Evolutionary conservation across 1,284 basidiomycete genomes (phyloP), one percentile per base, ranked within the genome.

Genomic region (Microbotryum violaceum): DNA sequence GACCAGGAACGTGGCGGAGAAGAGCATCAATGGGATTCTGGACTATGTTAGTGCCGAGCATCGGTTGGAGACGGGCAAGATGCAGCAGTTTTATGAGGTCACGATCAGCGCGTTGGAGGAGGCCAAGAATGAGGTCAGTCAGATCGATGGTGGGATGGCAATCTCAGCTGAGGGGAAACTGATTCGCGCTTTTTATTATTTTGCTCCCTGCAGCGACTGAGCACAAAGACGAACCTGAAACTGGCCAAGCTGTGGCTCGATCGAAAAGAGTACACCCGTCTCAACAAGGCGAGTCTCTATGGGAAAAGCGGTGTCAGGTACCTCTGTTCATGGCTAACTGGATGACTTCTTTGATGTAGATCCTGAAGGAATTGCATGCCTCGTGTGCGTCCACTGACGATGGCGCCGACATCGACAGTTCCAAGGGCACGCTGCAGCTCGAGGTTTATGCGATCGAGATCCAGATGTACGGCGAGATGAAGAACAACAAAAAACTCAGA

Each of bases 391-490:
- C 76, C 1, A 67, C 74, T 0, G 67, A 69, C 54, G 67, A 69
- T 29, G 70, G 70, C 6, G 78, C 80, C 25, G 79, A 79, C 42
- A 84, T 82, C 42, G 90, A 92, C 71, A 88, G 92, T 72, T 89
- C 89, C 10, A 85, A 87, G 54, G 91, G 91, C 10, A 94, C 91
- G 2, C 88, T 92, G 70, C 80, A 98, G 20, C 82, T 98, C n/a
- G 96, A 99, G 77, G 90, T 98, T 53, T 97, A 97, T 73, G 93
- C 96, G 0, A 84, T 97, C 53, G 94, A 99, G 76, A 98, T 99
- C 60, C 94, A 97, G 74, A 98, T 99, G 96, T 92, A 97, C 77
- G 93, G 92, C 70, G 92, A 97, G 76, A 88, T 86, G 68, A 85
- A 88, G 71, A 96, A 98, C 74, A 88, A 86, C 77, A 92, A 93